These are phyloP conservation scores for Phialocephala sp. DNA, from an alignment of 2,329 filamentous ascomycete species.

Conservation along the genomic window DNA sequence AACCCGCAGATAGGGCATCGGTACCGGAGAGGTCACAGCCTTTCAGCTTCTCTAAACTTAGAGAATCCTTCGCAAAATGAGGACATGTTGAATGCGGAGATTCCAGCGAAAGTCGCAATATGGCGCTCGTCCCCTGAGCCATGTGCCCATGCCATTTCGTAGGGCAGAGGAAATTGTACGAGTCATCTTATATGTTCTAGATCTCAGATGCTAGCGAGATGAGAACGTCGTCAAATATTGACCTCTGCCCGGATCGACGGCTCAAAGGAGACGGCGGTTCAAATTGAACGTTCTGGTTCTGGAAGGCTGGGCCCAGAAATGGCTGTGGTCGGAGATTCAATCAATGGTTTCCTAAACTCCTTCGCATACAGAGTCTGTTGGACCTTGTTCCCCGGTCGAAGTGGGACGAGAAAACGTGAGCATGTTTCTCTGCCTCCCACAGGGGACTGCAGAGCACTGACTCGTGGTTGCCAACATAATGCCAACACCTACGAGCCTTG, in stretches of 20 bases:
- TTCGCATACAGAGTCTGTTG: too few species aligned
- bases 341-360: constrained; percentile 11
- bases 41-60: neutral
- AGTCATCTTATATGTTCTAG: constrained; percentile 3
- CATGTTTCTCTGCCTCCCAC: neutral
- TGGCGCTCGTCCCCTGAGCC: neutral
- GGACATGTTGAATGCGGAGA: constrained; percentile 1
- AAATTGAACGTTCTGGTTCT: neutral
- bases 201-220: constrained; percentile 7
- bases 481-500: neutral
- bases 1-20: neutral
- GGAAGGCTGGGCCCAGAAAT: neutral
- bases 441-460: neutral
- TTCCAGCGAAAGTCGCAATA: neutral
- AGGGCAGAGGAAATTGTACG: constrained; percentile 3
- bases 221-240: neutral
- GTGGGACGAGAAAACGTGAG: constrained; percentile 5
- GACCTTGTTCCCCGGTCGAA: neutral
- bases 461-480: neutral
- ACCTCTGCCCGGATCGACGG: neutral
- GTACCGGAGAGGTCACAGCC: neutral
- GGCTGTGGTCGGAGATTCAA: constrained; percentile 6
- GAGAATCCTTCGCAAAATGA: neutral
- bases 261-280: neutral
- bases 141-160: constrained; percentile 1